phyloP scores from a whole-genome alignment of 805 yeast species.

The Wickerhamiella kazuoi region DNA sequence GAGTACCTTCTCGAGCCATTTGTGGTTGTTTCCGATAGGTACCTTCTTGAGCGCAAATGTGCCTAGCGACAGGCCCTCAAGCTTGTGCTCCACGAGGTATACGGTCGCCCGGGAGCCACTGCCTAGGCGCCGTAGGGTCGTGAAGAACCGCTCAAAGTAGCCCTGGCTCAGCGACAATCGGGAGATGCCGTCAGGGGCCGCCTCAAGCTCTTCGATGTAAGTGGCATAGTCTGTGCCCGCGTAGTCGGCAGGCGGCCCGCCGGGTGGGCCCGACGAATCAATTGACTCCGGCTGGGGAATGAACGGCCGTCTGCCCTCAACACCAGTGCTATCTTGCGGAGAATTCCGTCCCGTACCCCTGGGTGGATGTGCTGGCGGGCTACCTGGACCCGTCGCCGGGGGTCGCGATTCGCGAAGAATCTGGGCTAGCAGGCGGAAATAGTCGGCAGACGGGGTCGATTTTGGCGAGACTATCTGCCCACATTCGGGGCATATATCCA shows the following conservation, averaged over 20 bases:
- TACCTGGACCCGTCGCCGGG: no score
- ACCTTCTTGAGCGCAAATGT: slow-evolving; percentile 71
- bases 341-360: not conserved
- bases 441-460: not conserved
- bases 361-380: no score
- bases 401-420: not conserved
- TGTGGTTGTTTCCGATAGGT: slow-evolving; percentile 59
- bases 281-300: no score
- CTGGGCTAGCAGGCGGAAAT: not conserved
- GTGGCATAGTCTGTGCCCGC: not conserved
- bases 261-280: no score
- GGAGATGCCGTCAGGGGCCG: slow-evolving; percentile 9
- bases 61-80: slow-evolving; percentile 57
- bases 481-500: not conserved
- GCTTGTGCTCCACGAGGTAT: slow-evolving; percentile 63
- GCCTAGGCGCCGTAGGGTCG: slow-evolving; percentile 43
- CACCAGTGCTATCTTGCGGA: not conserved
- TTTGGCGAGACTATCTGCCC: not conserved
- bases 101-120: slow-evolving; percentile 77
- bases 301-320: no score
- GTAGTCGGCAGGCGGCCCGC: not conserved
- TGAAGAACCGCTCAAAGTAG: slow-evolving; percentile 52
- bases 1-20: slow-evolving; percentile 51
- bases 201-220: not conserved
- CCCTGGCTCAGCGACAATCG: slow-evolving; percentile 53